phyloP scores from a whole-genome alignment of 306 rosid genomes.

The Cyamopsis tetragonoloba region DNA sequence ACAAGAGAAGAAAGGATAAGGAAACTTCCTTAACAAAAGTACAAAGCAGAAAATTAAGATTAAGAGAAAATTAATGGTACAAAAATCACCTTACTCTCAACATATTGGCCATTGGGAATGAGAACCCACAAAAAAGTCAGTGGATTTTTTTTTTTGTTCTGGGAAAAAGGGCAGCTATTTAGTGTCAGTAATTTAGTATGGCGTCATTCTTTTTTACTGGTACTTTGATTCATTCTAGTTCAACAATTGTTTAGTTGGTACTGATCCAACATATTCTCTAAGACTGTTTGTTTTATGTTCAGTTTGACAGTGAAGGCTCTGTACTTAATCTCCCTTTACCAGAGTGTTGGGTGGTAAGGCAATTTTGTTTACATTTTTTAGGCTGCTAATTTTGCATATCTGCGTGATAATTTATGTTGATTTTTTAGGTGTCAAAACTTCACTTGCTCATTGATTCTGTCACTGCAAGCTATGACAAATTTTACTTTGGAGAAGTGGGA shows the following conservation, averaged over 20 bases:
- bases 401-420: slow-evolving; percentile 17
- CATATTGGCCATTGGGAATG: background rate
- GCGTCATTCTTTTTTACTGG: background rate
- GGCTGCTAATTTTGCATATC: slow-evolving; percentile 4
- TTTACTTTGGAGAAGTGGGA: slow-evolving; percentile 89
- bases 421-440: slow-evolving; percentile 80
- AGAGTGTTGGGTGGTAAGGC: slow-evolving; percentile 95
- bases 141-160: background rate
- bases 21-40: background rate
- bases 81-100: background rate
- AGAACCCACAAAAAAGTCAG: background rate
- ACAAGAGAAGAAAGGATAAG: background rate
- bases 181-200: background rate
- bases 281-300: slow-evolving; percentile 16
- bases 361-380: slow-evolving; percentile 9
- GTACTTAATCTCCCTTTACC: slow-evolving; percentile 69
- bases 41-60: background rate
- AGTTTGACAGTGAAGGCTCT: slow-evolving; percentile 69
- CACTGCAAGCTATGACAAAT: slow-evolving; percentile 81
- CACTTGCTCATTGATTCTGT: slow-evolving; percentile 72
- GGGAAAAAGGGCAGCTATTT: background rate
- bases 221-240: slow-evolving; percentile 20
- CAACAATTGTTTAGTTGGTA: background rate
- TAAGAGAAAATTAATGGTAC: background rate
- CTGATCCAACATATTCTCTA: background rate